phyloP scores from a whole-genome alignment of 1,284 basidiomycete species.

The Cutaneotrichosporon cyanovorans region DNA sequence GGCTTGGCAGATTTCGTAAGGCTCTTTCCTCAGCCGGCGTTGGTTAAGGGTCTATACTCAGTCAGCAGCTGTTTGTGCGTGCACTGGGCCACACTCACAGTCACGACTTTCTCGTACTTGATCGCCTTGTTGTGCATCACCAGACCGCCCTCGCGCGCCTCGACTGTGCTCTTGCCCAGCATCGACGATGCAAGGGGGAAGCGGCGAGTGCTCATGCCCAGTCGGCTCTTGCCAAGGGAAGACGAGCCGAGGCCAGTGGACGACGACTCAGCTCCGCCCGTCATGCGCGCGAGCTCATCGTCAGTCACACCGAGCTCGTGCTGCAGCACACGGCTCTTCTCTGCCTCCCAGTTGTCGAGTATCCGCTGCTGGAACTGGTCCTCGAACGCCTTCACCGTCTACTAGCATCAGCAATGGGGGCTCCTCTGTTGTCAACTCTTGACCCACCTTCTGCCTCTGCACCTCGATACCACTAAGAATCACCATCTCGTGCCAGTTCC shows the following conservation, averaged over 20 bases:
- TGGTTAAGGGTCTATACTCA: slow-evolving; percentile 25
- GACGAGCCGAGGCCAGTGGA: slow-evolving; percentile 15
- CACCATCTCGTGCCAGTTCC: slow-evolving; percentile 45
- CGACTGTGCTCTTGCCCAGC: slow-evolving; percentile 23
- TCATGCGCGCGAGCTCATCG: slow-evolving; percentile 33
- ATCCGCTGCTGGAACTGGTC: slow-evolving; percentile 40
- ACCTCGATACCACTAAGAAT: slow-evolving; percentile 41
- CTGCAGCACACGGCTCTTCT: slow-evolving; percentile 39
- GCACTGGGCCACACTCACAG: no score
- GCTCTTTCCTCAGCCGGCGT: slow-evolving; percentile 31
- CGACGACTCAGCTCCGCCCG: slow-evolving; percentile 6
- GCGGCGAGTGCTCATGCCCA: slow-evolving; percentile 28
- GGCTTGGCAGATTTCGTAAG: slow-evolving; percentile 31
- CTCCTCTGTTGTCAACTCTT: neutral
- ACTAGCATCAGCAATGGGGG: neutral
- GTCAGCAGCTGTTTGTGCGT: slow-evolving; percentile 14
- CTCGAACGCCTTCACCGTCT: slow-evolving; percentile 41
- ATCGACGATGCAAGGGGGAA: slow-evolving; percentile 36
- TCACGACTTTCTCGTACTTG: slow-evolving; percentile 80
- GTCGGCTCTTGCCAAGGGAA: slow-evolving; percentile 24
- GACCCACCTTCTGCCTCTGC: slow-evolving; percentile 35
- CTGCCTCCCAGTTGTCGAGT: slow-evolving; percentile 37
- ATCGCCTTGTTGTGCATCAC: slow-evolving; percentile 81
- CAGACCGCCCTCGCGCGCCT: slow-evolving; percentile 47
- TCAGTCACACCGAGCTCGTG: slow-evolving; percentile 44